Evolutionary conservation across 1,139 yeast species (phyloP).

Genomic region (Arxiozyma telluris): DNA sequence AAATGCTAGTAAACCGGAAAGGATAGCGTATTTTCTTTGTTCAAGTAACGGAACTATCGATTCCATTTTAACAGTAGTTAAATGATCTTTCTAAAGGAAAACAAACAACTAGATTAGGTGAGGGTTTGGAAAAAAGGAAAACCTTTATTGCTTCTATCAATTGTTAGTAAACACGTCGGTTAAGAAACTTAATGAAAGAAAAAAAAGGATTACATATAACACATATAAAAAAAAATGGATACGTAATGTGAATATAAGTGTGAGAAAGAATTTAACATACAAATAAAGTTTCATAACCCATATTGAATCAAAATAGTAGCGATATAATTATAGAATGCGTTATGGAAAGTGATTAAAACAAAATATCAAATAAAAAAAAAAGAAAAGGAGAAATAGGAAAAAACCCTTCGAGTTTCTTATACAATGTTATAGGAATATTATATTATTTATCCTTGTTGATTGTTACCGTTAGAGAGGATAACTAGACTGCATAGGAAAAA

Average conservation of each 20-base stretch:
- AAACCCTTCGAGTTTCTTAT: no score
- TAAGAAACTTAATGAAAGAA: not conserved
- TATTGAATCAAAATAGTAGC: not conserved
- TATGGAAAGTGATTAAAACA: not conserved
- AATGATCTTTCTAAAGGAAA: not conserved
- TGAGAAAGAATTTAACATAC: constrained; percentile 11
- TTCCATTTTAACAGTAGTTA: not conserved
- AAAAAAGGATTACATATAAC: not conserved
- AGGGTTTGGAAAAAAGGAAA: not conserved
- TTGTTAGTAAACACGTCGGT: not conserved
- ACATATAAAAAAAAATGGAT: no score
- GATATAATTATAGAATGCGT: not conserved
- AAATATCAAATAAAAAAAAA: no score
- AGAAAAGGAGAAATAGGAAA: no score
- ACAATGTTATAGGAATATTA: no score
- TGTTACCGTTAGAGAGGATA: no score
- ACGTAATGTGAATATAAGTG: not conserved
- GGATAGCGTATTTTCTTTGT: constrained; percentile 22
- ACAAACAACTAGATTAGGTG: no score
- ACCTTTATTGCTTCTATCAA: not conserved
- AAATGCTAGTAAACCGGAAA: constrained; percentile 17
- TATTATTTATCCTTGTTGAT: no score
- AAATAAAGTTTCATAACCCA: constrained; percentile 14
- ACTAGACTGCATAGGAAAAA: no score
- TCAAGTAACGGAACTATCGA: constrained; percentile 14